phyloP scores from a whole-genome alignment of 1,284 basidiomycete species.

The Mycena sp. region DNA sequence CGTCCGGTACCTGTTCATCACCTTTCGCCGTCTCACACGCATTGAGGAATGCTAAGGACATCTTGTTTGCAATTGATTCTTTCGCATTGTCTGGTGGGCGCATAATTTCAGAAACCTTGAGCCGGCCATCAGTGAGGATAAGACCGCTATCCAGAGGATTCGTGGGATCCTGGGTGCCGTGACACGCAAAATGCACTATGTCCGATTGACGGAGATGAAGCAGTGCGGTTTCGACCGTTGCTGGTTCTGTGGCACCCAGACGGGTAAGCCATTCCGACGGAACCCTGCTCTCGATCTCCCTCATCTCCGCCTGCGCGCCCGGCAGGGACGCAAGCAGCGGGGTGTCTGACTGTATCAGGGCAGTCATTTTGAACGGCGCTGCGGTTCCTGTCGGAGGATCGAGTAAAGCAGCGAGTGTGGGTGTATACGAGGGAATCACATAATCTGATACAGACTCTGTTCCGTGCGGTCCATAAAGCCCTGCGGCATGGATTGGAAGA shows the following conservation, averaged over 20 bases:
- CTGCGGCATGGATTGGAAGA: conserved; percentile 37
- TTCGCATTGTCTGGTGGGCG: not conserved
- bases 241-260: not conserved
- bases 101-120: conserved; percentile 20
- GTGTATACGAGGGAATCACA: conserved; percentile 35
- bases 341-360: not conserved
- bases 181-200: conserved; percentile 31
- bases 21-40: conserved; percentile 30
- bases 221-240: conserved; percentile 19
- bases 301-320: not conserved
- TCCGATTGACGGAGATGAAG: conserved; percentile 5
- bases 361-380: not conserved
- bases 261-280: not conserved
- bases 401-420: conserved; percentile 23
- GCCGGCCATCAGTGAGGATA: conserved; percentile 23
- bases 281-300: not conserved
- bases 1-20: conserved; percentile 26
- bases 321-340: not conserved
- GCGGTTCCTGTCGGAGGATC: not conserved
- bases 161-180: conserved; percentile 23
- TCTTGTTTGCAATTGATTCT: not conserved
- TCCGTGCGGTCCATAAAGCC: conserved; percentile 13
- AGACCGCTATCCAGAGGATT: conserved; percentile 28
- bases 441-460: conserved; percentile 24
- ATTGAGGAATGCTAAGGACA: conserved; percentile 26